Evolutionary conservation across 768 basidiomycete species (phyloP).

Genomic region (button mushroom (Agaricus bisporus)): DNA sequence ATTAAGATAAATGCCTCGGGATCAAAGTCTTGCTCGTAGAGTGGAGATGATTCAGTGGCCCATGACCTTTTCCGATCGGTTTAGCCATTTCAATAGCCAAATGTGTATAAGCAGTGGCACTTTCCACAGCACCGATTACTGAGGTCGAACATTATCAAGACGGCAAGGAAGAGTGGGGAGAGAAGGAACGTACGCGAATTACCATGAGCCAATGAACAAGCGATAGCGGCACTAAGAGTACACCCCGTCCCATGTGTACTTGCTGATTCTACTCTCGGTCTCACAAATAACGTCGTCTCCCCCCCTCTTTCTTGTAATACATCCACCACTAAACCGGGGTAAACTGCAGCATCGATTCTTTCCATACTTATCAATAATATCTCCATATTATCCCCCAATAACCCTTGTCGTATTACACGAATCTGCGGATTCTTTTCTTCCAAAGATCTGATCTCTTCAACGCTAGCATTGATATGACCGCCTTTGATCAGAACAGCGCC

Average conservation of each 20-base stretch:
- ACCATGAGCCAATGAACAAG: conserved; percentile 55
- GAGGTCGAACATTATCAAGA: not conserved
- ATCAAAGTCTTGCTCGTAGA: conserved; percentile 41
- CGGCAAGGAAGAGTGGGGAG: not conserved
- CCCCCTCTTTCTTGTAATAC: conserved; percentile 41
- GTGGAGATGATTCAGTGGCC: conserved; percentile 86
- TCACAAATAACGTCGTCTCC: conserved; percentile 44
- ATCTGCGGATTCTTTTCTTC: conserved; percentile 22
- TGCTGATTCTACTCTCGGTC: conserved; percentile 55
- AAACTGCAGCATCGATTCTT: conserved; percentile 7
- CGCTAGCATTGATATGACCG: conserved; percentile 56
- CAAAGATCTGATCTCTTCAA: conserved; percentile 37
- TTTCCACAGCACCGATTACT: conserved; percentile 45
- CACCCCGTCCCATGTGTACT: conserved; percentile 93
- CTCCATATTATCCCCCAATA: conserved; percentile 55
- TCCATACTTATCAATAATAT: conserved; percentile 37
- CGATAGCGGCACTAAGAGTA: conserved; percentile 81
- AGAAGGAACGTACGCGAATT: conserved; percentile 26
- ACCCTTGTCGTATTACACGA: conserved; percentile 35
- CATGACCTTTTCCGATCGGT: conserved; percentile 67
- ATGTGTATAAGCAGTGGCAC: conserved; percentile 70
- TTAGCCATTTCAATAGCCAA: conserved; percentile 65
- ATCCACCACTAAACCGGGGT: conserved; percentile 50
- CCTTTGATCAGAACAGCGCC: conserved; percentile 77
- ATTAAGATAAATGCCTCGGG: conserved; percentile 32